Conservation (phyloP, 2,329 filamentous ascomycete genomes). For the Exophiala dermatitidis region DNA sequence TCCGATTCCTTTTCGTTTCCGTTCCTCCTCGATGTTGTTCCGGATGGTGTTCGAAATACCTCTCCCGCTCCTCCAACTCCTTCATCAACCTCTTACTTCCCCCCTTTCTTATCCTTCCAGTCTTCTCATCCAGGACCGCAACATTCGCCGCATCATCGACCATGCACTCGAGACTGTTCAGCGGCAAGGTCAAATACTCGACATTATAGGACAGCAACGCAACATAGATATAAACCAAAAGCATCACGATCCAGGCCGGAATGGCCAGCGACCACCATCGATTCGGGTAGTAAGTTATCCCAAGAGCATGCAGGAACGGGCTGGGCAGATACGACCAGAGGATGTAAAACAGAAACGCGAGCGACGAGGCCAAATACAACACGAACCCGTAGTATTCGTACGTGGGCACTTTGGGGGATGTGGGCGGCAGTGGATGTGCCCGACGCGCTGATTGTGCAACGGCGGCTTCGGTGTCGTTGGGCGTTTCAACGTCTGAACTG, state of each 20-base stretch:
- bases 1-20: background rate
- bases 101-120: conserved; percentile 50
- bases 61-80: conserved; percentile 15
- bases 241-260: conserved; percentile 81
- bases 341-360: conserved; percentile 66
- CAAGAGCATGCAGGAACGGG: conserved; percentile 83
- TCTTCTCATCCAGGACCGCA: conserved; percentile 64
- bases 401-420: conserved; percentile 89
- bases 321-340: conserved; percentile 87
- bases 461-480: conserved; percentile 52
- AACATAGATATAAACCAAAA: conserved; percentile 86
- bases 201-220: conserved; percentile 87
- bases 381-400: conserved; percentile 99
- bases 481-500: conserved; percentile 73
- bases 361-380: conserved; percentile 79
- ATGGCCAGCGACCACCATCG: conserved; percentile 96
- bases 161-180: conserved; percentile 76
- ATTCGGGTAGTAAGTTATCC: conserved; percentile 94
- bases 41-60: conserved; percentile 34
- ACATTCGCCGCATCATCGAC: conserved; percentile 86
- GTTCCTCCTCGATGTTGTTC: conserved; percentile 36
- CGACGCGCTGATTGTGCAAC: conserved; percentile 55
- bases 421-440: conserved; percentile 65
- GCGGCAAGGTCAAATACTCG: conserved; percentile 73
- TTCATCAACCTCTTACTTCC: conserved; percentile 33